These are phyloP conservation scores for Thelonectria discophora DNA, from an alignment of 2,329 filamentous ascomycete genomes.

Conservation along the genomic window DNA sequence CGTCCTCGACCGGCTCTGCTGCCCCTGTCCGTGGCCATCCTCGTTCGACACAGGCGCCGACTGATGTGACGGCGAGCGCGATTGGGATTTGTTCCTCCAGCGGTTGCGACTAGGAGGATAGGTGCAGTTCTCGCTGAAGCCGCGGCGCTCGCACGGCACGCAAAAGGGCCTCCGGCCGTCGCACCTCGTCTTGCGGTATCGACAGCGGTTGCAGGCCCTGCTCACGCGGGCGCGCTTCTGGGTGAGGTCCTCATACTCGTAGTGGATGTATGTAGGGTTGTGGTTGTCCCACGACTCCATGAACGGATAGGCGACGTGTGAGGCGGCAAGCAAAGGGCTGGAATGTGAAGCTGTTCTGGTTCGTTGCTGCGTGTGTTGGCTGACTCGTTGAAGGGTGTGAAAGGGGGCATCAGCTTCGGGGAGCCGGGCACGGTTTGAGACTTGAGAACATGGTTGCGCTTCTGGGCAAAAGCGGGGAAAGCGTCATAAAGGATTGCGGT, in stretches of 20 bases:
- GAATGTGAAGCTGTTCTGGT: not conserved
- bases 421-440: no score
- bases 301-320: not conserved
- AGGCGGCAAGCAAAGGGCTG: not conserved
- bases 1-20: not conserved
- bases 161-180: conserved; percentile 18
- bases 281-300: not conserved
- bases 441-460: not conserved
- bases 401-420: not conserved
- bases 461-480: not conserved
- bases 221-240: conserved; percentile 10
- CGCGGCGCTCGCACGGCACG: conserved; percentile 5
- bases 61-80: not conserved
- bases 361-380: not conserved
- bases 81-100: not conserved
- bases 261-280: not conserved
- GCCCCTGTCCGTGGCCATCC: not conserved
- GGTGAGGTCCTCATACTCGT: not conserved
- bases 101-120: not conserved
- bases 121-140: not conserved
- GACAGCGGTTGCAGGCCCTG: conserved; percentile 16
- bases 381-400: not conserved
- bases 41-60: not conserved
- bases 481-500: not conserved
- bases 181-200: conserved; percentile 18